A percentile compares a stretch with the other conserved stretches of the same genome.
Evolutionary conservation across 192 early-diverging fungal species (phyloP).

Genomic region (Backusella westeae): DNA sequence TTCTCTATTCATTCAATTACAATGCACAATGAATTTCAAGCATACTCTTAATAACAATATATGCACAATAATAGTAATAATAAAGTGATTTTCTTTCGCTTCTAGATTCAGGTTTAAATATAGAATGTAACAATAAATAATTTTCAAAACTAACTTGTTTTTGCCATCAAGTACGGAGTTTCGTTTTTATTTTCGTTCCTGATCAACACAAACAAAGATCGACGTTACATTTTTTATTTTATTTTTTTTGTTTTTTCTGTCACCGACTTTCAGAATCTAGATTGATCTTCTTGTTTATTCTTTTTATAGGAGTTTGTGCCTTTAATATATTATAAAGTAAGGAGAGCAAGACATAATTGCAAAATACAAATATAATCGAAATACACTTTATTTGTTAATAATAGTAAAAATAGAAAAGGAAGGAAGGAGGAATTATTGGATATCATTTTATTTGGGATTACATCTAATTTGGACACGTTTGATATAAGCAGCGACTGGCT

Average conservation of each 20-base stretch:
- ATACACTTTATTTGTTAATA: background rate
- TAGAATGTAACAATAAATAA: background rate
- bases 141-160: background rate
- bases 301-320: background rate
- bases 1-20: too few species aligned
- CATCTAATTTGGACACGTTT: conserved; percentile 4
- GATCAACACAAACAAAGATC: background rate
- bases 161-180: background rate
- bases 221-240: background rate
- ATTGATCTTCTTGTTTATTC: background rate
- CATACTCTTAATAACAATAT: background rate
- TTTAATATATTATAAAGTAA: background rate
- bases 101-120: background rate
- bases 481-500: background rate
- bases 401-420: background rate
- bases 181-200: background rate
- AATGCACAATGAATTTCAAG: too few species aligned
- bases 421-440: background rate
- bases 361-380: background rate
- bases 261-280: background rate
- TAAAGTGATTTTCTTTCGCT: background rate
- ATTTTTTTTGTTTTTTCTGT: background rate
- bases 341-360: background rate
- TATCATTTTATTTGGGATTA: background rate
- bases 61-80: background rate